Percentiles rank a stretch among this genome's conserved stretches.
Conservation (phyloP, 148 eudicot genomes). For the Rhododendron kiyosumense region DNA sequence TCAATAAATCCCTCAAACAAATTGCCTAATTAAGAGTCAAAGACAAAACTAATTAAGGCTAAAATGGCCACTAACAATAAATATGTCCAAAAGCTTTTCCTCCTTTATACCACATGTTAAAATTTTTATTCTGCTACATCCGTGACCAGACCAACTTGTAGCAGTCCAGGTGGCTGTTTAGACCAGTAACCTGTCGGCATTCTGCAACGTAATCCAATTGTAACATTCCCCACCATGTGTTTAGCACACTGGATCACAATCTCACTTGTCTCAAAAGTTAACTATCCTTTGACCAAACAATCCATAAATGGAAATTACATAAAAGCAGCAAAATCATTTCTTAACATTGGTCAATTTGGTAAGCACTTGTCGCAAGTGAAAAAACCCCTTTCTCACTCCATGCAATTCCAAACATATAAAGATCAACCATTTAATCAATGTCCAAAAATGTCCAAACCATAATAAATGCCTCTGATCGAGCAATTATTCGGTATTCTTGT, state of each 20-base stretch:
- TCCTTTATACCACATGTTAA: not conserved
- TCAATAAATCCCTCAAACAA: not conserved
- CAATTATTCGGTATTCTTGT: not conserved
- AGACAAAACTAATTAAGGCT: not conserved
- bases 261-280: not conserved
- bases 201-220: not conserved
- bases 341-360: not conserved
- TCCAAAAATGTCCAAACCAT: conserved; percentile 6
- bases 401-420: conserved; percentile 19
- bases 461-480: conserved; percentile 3
- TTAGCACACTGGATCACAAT: not conserved
- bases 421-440: conserved; percentile 18
- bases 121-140: not conserved
- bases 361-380: not conserved
- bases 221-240: not conserved
- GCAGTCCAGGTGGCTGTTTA: not conserved
- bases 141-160: not conserved
- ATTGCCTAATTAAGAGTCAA: not conserved
- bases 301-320: conserved; percentile 1
- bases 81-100: not conserved
- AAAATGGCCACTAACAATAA: not conserved
- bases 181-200: not conserved
- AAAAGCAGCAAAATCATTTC: not conserved
- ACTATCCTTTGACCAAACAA: not conserved
- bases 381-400: not conserved